Evolutionary conservation across 768 basidiomycete genomes (phyloP).

Genomic region (Lyophyllum semitale): DNA sequence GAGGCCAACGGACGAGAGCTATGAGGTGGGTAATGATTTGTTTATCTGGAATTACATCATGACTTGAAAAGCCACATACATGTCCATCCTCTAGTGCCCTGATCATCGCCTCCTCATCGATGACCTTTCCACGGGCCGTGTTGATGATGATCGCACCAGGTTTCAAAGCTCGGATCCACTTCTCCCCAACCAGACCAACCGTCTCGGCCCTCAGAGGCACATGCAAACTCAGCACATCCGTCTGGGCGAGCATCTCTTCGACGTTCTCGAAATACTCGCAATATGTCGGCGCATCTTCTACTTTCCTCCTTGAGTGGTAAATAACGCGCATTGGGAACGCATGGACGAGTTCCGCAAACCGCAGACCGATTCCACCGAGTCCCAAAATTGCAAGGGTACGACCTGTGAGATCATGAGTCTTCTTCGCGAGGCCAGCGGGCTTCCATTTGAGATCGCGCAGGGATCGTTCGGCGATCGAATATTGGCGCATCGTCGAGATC

Average conservation of each 20-base stretch:
- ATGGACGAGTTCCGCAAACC: slow-evolving; percentile 68
- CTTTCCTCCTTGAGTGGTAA: slow-evolving; percentile 71
- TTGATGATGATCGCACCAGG: slow-evolving; percentile 80
- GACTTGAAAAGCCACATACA: slow-evolving; percentile 45
- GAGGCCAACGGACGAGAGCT: slow-evolving; percentile 81
- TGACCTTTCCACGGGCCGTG: slow-evolving; percentile 88
- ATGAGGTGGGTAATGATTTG: background rate
- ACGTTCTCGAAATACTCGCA: slow-evolving; percentile 71
- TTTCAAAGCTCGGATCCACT: slow-evolving; percentile 77
- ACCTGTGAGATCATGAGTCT: slow-evolving; percentile 64
- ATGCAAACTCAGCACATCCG: slow-evolving; percentile 87
- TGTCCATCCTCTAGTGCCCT: slow-evolving; percentile 84
- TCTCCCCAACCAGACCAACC: slow-evolving; percentile 70
- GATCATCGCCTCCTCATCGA: slow-evolving; percentile 88
- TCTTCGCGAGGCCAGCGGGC: slow-evolving; percentile 42
- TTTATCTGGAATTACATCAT: background rate
- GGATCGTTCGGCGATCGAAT: slow-evolving; percentile 61
- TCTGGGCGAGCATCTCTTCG: slow-evolving; percentile 64
- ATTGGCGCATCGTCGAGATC: slow-evolving; percentile 77
- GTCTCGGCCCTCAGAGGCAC: slow-evolving; percentile 80
- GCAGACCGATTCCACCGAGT: slow-evolving; percentile 75
- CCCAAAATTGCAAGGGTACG: slow-evolving; percentile 76
- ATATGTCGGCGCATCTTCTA: slow-evolving; percentile 63
- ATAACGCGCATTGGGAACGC: slow-evolving; percentile 90
- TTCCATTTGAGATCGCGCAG: slow-evolving; percentile 67